Percentiles rank a stretch among this genome's conserved stretches.
Conservation (phyloP, 805 yeast genomes). For the Candida alai region DNA sequence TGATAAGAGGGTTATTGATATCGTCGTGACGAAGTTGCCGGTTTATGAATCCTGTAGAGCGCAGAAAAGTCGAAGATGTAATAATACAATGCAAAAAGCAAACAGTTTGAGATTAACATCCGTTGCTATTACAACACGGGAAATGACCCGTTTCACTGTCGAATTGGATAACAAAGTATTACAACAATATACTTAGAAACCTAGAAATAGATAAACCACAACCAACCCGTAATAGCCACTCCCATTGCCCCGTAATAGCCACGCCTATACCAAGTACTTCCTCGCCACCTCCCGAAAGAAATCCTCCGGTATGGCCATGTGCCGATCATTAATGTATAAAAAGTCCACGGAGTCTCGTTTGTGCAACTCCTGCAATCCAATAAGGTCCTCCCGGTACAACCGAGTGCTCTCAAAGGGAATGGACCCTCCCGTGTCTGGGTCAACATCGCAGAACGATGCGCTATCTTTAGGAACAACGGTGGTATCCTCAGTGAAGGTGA, state of each 20-base stretch:
- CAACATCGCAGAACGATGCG: conserved; percentile 60
- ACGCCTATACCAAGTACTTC: conserved; percentile 25
- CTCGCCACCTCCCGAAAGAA: conserved; percentile 42
- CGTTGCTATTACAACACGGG: no score
- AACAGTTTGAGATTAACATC: no score
- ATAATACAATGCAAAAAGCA: no score
- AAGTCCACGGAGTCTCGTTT: conserved; percentile 44
- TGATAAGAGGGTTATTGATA: no score
- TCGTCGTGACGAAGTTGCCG: no score
- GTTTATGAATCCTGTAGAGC: no score
- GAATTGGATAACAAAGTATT: no score
- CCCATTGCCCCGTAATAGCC: conserved; percentile 1
- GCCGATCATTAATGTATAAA: conserved; percentile 50
- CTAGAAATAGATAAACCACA: no score
- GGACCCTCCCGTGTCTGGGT: conserved; percentile 36
- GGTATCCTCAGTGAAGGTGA: conserved; percentile 58
- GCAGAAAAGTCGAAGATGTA: no score
- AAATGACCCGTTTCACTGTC: no score
- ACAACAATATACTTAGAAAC: no score
- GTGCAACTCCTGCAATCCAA: conserved; percentile 55
- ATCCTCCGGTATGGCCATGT: conserved; percentile 60
- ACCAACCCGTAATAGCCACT: no score
- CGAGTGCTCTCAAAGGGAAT: conserved; percentile 47
- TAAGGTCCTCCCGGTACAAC: conserved; percentile 48
- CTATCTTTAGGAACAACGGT: conserved; percentile 71